Evolutionary conservation across 1,284 basidiomycete genomes (phyloP).

Genomic region (Marasmius tenuissimus): DNA sequence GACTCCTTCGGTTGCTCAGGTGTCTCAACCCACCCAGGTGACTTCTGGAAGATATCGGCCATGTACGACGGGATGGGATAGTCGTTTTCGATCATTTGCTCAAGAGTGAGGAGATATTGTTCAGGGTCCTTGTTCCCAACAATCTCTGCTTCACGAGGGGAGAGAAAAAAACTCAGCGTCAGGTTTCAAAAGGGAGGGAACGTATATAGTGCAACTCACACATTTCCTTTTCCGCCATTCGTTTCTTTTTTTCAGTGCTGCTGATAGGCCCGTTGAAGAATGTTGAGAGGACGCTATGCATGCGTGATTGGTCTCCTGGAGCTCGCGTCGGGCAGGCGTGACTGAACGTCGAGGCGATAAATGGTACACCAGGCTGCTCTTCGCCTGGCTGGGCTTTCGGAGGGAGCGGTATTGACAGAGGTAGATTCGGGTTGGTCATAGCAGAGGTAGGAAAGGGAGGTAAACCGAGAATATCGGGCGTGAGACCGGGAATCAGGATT

Average conservation of each 20-base stretch:
- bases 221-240: conserved; percentile 56
- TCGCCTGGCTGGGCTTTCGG: conserved; percentile 25
- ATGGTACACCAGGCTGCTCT: conserved; percentile 54
- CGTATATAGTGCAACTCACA: conserved; percentile 31
- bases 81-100: conserved; percentile 90
- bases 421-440: conserved; percentile 66
- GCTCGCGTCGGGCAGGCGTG: conserved; percentile 90
- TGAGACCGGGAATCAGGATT: conserved; percentile 81
- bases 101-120: conserved; percentile 71
- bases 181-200: background rate
- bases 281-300: conserved; percentile 82
- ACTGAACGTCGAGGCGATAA: conserved; percentile 81
- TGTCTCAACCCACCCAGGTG: conserved; percentile 74
- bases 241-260: conserved; percentile 73
- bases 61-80: conserved; percentile 84
- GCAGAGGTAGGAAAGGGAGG: conserved; percentile 64
- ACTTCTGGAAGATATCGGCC: conserved; percentile 65
- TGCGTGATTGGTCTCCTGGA: conserved; percentile 79
- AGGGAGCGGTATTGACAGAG: conserved; percentile 60
- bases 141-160: background rate
- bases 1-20: conserved; percentile 46
- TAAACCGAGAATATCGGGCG: conserved; percentile 66
- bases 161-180: background rate
- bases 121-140: conserved; percentile 53
- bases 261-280: conserved; percentile 83